phyloP scores from a whole-genome alignment of 345 rosid genomes.

The Stellera chamaejasme region DNA sequence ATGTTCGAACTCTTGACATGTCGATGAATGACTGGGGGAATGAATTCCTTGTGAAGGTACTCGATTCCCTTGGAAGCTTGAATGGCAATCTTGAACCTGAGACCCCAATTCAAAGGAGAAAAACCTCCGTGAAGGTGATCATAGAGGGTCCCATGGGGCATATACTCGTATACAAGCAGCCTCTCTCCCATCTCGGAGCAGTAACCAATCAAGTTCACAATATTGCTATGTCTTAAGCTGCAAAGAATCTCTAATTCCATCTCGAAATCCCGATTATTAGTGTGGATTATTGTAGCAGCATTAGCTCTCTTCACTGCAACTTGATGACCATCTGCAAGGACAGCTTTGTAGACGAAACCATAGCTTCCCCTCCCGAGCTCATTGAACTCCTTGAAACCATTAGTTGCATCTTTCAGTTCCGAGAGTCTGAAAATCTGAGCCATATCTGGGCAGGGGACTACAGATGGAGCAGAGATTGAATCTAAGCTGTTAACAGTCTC shows the following conservation, averaged over 20 bases:
- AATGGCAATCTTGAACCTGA: constrained; percentile 54
- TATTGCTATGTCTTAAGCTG: constrained; percentile 62
- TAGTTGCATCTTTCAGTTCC: constrained; percentile 86
- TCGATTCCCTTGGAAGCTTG: constrained; percentile 83
- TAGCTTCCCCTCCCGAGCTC: constrained; percentile 89
- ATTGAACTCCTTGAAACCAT: constrained; percentile 91
- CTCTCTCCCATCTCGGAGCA: constrained; percentile 87
- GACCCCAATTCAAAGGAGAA: constrained; percentile 67
- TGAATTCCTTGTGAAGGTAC: constrained; percentile 71
- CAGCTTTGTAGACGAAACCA: constrained; percentile 85
- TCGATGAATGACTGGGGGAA: constrained; percentile 55
- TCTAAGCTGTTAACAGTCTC: constrained; percentile 29
- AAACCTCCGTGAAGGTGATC: constrained; percentile 76
- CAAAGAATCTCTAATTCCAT: constrained; percentile 70
- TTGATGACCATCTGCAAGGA: constrained; percentile 67
- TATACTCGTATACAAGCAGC: constrained; percentile 77
- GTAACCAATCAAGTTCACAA: constrained; percentile 82
- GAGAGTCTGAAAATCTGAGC: constrained; percentile 81
- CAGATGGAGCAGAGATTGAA: constrained; percentile 28
- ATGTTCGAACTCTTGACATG: constrained; percentile 72
- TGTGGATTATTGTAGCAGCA: constrained; percentile 90
- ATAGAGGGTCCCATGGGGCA: constrained; percentile 88
- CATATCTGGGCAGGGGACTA: constrained; percentile 36
- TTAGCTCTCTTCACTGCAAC: constrained; percentile 92
- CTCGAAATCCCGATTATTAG: constrained; percentile 71